These are phyloP conservation scores for Colletotrichum sp. DNA, from an alignment of 2,329 filamentous ascomycete species.

Conservation along the genomic window DNA sequence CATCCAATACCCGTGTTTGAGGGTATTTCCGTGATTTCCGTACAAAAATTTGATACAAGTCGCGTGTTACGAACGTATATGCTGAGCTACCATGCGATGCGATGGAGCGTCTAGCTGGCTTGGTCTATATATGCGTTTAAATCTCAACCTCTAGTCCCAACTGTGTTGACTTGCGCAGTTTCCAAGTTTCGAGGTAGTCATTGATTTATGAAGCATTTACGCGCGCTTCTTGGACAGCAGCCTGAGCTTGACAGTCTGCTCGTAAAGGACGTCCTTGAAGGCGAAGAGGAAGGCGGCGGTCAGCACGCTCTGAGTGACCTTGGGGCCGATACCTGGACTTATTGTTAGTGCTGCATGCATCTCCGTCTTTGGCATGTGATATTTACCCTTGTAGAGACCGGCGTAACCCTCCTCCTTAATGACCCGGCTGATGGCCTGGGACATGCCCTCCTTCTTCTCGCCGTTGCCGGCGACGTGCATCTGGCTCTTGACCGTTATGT, in stretches of 20 bases:
- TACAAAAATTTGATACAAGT: conserved; percentile 7
- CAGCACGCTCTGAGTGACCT: conserved; percentile 95
- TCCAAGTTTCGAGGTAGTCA: conserved; percentile 13
- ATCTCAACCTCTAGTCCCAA: neutral
- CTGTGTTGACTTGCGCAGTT: conserved; percentile 22
- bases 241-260: conserved; percentile 75
- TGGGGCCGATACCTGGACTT: conserved; percentile 82
- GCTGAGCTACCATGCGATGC: conserved; percentile 3
- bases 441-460: conserved; percentile 81
- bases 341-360: conserved; percentile 17
- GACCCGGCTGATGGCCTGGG: conserved; percentile 77
- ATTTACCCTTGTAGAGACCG: conserved; percentile 82
- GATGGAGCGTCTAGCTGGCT: conserved; percentile 4
- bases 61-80: neutral
- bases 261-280: conserved; percentile 96
- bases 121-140: conserved; percentile 4
- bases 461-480: conserved; percentile 89
- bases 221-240: conserved; percentile 42
- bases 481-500: conserved; percentile 97
- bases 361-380: neutral
- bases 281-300: conserved; percentile 97
- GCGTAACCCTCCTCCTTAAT: conserved; percentile 88
- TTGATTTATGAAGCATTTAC: neutral
- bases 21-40: neutral
- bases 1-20: neutral